Percentiles rank a stretch among this genome's conserved stretches.
Conservation (phyloP, 192 early-diverging fungal genomes). For the Mortierella hygrophila region DNA sequence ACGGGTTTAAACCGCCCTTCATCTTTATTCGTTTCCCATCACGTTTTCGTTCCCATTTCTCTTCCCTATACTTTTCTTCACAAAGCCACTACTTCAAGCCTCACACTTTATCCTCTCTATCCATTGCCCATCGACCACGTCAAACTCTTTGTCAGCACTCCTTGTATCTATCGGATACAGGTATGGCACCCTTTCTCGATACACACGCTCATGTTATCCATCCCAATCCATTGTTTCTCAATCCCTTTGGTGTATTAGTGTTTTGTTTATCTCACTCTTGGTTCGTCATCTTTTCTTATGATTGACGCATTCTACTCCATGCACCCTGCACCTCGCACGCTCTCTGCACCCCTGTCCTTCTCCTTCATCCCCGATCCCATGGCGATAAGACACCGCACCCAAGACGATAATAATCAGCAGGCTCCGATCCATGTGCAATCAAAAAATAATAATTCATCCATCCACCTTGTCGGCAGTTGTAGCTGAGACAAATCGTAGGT, state of each 20-base stretch:
- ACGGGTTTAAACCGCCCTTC: neutral
- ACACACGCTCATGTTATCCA: neutral
- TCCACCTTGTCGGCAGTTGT: too few relatives aligned
- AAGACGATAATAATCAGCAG: neutral
- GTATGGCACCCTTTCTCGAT: neutral
- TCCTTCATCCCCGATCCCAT: too few relatives aligned
- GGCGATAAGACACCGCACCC: neutral
- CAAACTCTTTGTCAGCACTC: neutral
- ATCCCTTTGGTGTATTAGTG: neutral
- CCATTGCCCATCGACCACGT: neutral
- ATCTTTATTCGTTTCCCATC: neutral
- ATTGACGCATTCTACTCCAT: neutral
- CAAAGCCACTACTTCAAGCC: too few relatives aligned
- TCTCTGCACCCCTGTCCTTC: too few relatives aligned
- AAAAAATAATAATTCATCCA: neutral
- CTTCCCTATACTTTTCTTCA: neutral
- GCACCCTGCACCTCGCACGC: too few relatives aligned
- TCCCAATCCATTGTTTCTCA: neutral
- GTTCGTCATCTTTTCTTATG: neutral
- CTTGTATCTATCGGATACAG: neutral
- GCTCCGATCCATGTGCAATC: slow-evolving; percentile 4
- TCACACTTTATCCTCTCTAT: neutral
- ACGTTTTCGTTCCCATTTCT: neutral
- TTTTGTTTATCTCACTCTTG: neutral
- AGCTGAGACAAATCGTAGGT: too few relatives aligned